These are phyloP conservation scores for Escallonia herrerae DNA, from an alignment of 129 eudicot genomes.

Conservation along the genomic window DNA sequence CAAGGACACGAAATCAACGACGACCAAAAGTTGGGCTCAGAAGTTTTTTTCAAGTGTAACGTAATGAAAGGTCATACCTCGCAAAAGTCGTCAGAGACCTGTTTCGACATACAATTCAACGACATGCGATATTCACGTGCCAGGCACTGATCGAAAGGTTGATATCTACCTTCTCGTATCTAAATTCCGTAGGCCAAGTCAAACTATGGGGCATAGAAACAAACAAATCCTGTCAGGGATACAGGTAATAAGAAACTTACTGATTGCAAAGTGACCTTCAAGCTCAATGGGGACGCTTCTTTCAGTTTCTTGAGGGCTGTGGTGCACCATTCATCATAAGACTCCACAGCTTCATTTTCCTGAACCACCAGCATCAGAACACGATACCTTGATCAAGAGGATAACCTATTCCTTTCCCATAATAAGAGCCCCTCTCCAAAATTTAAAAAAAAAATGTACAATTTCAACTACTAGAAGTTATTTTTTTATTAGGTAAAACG, in stretches of 20 bases:
- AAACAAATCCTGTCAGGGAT: neutral
- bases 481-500: no score
- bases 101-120: conserved; percentile 45
- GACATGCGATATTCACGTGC: conserved; percentile 71
- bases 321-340: conserved; percentile 55
- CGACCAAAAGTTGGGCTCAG: no score
- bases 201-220: neutral
- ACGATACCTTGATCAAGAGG: no score
- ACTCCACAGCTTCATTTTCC: conserved; percentile 67
- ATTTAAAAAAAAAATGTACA: no score
- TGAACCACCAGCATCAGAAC: conserved; percentile 5
- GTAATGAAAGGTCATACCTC: conserved; percentile 46
- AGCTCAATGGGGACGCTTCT: conserved; percentile 75
- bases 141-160: conserved; percentile 73
- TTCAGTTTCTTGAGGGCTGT: conserved; percentile 53
- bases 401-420: no score
- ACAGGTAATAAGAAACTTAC: conserved; percentile 46
- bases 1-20: no score
- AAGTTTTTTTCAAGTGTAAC: no score
- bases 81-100: conserved; percentile 60
- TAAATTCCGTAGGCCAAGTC: conserved; percentile 22
- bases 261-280: conserved; percentile 82
- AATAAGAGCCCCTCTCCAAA: no score
- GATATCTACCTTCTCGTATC: conserved; percentile 88
- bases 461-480: no score